Evolutionary conservation across 805 yeast species (phyloP).

Genomic region (Kuraishia cidri): DNA sequence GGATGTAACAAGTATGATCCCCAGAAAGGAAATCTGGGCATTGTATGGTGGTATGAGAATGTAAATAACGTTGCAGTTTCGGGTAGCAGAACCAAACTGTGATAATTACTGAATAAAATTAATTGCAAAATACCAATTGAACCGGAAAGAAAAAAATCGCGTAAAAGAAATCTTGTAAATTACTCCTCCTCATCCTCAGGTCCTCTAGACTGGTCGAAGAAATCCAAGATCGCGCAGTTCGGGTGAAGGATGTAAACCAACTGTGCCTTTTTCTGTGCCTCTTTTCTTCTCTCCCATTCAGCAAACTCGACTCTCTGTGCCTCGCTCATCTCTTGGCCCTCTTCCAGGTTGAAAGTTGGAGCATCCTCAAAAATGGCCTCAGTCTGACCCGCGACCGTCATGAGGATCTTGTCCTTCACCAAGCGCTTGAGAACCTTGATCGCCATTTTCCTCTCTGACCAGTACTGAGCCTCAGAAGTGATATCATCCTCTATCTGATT

Average conservation of each 20-base stretch:
- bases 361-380: slow-evolving; percentile 32
- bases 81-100: no score
- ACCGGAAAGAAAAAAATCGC: not conserved
- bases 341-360: no score
- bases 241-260: slow-evolving; percentile 61
- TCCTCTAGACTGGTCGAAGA: slow-evolving; percentile 30
- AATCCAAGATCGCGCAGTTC: slow-evolving; percentile 71
- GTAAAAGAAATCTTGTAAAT: not conserved
- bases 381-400: slow-evolving; percentile 42
- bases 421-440: slow-evolving; percentile 75
- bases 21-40: slow-evolving; percentile 44
- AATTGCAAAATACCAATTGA: not conserved
- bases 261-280: slow-evolving; percentile 15
- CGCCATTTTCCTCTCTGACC: slow-evolving; percentile 61
- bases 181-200: not conserved
- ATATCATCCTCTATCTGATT: slow-evolving; percentile 64
- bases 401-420: slow-evolving; percentile 75
- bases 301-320: slow-evolving; percentile 13
- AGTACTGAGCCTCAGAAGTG: slow-evolving; percentile 59
- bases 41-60: slow-evolving; percentile 55
- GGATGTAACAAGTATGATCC: slow-evolving; percentile 46
- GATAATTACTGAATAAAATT: not conserved
- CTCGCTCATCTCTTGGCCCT: slow-evolving; percentile 8
- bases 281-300: slow-evolving; percentile 12
- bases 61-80: slow-evolving; percentile 13